Evolutionary conservation across 352 stramenopile genomes (phyloP), one percentile per base, ranked within the genome.

Genomic region (Thraustochytrium striatum): DNA sequence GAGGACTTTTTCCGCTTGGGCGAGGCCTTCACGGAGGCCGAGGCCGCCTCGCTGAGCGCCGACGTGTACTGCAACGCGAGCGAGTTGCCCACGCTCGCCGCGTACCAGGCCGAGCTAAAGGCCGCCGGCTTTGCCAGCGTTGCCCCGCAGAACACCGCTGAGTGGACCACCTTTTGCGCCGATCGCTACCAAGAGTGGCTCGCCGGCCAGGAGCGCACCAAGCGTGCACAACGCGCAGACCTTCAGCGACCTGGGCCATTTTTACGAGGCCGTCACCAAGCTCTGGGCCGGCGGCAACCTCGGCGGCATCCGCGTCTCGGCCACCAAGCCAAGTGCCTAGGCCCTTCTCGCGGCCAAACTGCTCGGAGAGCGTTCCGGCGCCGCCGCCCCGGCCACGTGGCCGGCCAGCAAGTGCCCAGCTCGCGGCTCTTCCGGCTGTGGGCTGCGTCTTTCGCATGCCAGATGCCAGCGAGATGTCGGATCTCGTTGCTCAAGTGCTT

Each of bases 1-100:
- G 89, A 94, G 43, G 89, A 93, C 65, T 93, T 91, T 72, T 91
- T 90, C 83, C 70, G 85, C 32, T 84, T 81, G 43, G 83, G 85
- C 0, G 39, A 52, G 2, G 69, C 73, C 2, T 86, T 93, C 81
- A 86, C 87, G 0, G 43, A 83, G 0, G 78, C 88, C 11, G 88
- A 93, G 61, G 25, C 81, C 13, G 47, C 79, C 0, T 85, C 86
- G 1, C 82, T 94, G 39, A 61, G 83, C 16, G 69, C 87, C 30
- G 89, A 94, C 70, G 78, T 94, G 7, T 93, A 88, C 81, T 91
- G 86, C 61, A 57, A 70, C 16, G 59, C 9, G 5, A 52, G 79
- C 7, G 82, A 87, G 50, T 84, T 93, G 28, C 79, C 87, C 53
- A 81, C 78, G 16, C 50, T 65, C 38, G 59, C 82, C 1, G 82